Evolutionary conservation across 371 early-diverging fungal genomes (phyloP).

Genomic region (Mortierella polycephala): DNA sequence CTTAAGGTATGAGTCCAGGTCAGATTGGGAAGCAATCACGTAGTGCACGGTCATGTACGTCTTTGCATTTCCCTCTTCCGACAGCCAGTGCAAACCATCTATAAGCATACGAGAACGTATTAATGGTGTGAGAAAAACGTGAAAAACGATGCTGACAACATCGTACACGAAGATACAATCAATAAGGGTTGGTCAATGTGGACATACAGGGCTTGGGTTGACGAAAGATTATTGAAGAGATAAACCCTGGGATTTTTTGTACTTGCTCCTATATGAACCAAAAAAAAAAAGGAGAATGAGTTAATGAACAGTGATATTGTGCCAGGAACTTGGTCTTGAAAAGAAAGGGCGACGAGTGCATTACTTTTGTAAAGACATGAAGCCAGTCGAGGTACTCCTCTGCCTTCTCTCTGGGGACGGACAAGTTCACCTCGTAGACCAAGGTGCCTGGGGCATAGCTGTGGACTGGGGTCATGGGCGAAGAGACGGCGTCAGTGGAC

Average conservation of each 20-base stretch:
- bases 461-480: slow-evolving; percentile 21
- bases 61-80: slow-evolving; percentile 62
- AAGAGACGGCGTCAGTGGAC: slow-evolving; percentile 21
- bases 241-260: slow-evolving; percentile 55
- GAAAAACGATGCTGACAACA: background rate
- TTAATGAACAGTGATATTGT: background rate
- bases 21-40: slow-evolving; percentile 57
- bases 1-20: slow-evolving; percentile 57
- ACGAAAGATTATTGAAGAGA: slow-evolving; percentile 59
- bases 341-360: background rate
- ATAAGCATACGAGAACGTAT: background rate
- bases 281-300: background rate
- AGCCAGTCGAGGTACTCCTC: slow-evolving; percentile 59
- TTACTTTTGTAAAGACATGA: slow-evolving; percentile 50
- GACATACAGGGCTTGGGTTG: slow-evolving; percentile 62
- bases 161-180: background rate
- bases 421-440: slow-evolving; percentile 65
- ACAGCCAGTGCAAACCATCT: slow-evolving; percentile 63
- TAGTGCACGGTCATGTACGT: slow-evolving; percentile 64
- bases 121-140: background rate
- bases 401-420: slow-evolving; percentile 57
- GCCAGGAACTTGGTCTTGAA: background rate
- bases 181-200: background rate
- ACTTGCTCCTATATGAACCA: slow-evolving; percentile 36
- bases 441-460: slow-evolving; percentile 53